Percentiles rank a stretch among this genome's conserved stretches.
These are phyloP conservation scores for Beauveria caledonica DNA, from an alignment of 2,329 filamentous ascomycete species.

Conservation along the genomic window DNA sequence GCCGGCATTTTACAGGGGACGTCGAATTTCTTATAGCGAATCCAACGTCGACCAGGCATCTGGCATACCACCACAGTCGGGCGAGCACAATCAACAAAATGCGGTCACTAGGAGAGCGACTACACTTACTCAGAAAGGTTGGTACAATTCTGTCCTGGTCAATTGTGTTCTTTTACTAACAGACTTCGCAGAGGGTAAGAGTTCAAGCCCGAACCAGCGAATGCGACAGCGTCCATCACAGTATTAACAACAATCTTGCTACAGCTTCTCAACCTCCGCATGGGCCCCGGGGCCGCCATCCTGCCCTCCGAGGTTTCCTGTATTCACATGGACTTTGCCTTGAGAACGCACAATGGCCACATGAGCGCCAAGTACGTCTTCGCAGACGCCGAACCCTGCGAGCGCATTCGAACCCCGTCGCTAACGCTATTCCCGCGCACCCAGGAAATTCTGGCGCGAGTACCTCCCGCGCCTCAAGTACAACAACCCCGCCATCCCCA, in stretches of 20 bases:
- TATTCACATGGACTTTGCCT: conserved; percentile 67
- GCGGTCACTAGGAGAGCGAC: conserved; percentile 53
- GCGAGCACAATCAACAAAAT: conserved; percentile 18
- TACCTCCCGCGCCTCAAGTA: conserved; percentile 84
- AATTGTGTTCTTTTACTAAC: conserved; percentile 24
- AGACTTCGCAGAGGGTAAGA: conserved; percentile 12
- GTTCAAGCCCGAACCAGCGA: conserved; percentile 11
- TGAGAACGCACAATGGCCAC: conserved; percentile 55
- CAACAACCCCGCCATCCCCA: conserved; percentile 79
- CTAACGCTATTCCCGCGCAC: conserved; percentile 12
- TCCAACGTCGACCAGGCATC: neutral
- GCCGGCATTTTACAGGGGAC: conserved; percentile 19
- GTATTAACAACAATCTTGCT: conserved; percentile 19
- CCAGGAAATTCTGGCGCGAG: conserved; percentile 80
- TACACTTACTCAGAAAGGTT: conserved; percentile 66
- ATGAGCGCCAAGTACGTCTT: conserved; percentile 58
- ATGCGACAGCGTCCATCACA: conserved; percentile 12
- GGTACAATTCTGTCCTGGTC: conserved; percentile 14
- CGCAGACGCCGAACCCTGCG: conserved; percentile 9
- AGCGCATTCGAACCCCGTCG: neutral
- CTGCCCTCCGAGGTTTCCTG: conserved; percentile 68
- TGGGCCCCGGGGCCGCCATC: conserved; percentile 75
- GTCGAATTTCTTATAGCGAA: neutral
- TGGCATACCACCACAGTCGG: neutral
- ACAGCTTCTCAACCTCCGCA: conserved; percentile 65